phyloP scores from a whole-genome alignment of 495 filamentous ascomycete species.

The Astrocystis sublimbata region DNA sequence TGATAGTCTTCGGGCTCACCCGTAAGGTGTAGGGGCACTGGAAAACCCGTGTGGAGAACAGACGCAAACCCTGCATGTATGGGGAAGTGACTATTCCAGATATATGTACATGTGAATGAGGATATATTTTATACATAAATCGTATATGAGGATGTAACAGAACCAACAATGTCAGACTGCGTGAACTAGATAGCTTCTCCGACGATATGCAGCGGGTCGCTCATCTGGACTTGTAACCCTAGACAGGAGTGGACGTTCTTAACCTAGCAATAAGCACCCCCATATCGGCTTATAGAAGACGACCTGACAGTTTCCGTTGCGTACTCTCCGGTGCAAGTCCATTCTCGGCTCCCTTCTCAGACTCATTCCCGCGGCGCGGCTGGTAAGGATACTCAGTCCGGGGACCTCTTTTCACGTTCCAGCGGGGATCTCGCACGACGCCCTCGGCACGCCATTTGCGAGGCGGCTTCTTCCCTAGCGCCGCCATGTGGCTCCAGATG shows the following conservation, averaged over 20 bases:
- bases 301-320: conserved; percentile 9
- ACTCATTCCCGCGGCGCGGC: background rate
- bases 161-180: too few relatives aligned
- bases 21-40: background rate
- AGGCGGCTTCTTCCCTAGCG: conserved; percentile 67
- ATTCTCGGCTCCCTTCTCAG: background rate
- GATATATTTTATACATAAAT: too few relatives aligned
- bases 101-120: too few relatives aligned
- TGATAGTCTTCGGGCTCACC: too few relatives aligned
- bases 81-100: too few relatives aligned
- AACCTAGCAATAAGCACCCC: background rate
- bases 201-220: too few relatives aligned
- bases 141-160: too few relatives aligned
- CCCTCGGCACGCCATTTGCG: conserved; percentile 68
- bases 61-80: background rate
- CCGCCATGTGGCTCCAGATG: conserved; percentile 75
- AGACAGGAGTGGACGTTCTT: background rate
- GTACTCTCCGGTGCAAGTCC: background rate
- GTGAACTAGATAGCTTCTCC: too few relatives aligned
- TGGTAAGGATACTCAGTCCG: conserved; percentile 24
- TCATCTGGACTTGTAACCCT: background rate
- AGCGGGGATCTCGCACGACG: conserved; percentile 49
- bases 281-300: background rate
- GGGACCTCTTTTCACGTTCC: conserved; percentile 32
- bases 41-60: background rate